These are phyloP conservation scores for Aspergillus eucalypticola DNA, from an alignment of 2,329 filamentous ascomycete species.

Conservation along the genomic window DNA sequence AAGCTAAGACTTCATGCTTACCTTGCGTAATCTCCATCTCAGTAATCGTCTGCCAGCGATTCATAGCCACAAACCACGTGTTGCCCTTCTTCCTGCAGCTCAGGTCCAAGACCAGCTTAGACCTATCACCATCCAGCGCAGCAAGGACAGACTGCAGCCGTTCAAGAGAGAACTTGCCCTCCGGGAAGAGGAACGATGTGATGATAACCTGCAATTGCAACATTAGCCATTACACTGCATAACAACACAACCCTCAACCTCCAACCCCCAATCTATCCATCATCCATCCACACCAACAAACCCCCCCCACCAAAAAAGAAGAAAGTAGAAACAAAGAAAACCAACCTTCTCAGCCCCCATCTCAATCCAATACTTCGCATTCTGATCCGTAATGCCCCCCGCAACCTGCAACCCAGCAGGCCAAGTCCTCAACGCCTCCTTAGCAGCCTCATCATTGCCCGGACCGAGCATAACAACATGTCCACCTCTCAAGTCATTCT, in stretches of 20 bases:
- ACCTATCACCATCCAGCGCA: slow-evolving; percentile 70
- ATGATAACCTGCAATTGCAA: slow-evolving; percentile 77
- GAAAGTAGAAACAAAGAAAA: slow-evolving; percentile 13
- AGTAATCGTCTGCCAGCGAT: slow-evolving; percentile 98
- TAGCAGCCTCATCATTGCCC: slow-evolving; percentile 78
- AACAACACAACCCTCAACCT: neutral
- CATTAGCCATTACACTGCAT: neutral
- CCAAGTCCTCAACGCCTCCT: slow-evolving; percentile 77
- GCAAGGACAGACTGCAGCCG: slow-evolving; percentile 73
- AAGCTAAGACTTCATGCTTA: slow-evolving; percentile 39
- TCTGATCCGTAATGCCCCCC: slow-evolving; percentile 85
- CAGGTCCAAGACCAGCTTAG: slow-evolving; percentile 88
- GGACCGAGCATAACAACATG: slow-evolving; percentile 97
- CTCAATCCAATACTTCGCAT: slow-evolving; percentile 83
- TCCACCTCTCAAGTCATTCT: slow-evolving; percentile 71
- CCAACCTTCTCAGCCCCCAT: slow-evolving; percentile 84
- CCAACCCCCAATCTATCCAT: no score
- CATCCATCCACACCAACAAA: neutral
- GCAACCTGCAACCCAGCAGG: slow-evolving; percentile 80
- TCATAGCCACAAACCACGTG: slow-evolving; percentile 96
- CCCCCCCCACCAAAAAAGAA: no score
- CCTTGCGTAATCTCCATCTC: slow-evolving; percentile 92
- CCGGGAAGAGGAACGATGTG: slow-evolving; percentile 90
- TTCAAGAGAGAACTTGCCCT: slow-evolving; percentile 74
- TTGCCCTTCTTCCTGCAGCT: slow-evolving; percentile 78